A percentile compares a stretch with the other conserved stretches of the same genome.
phyloP scores from a whole-genome alignment of 352 stramenopile genomes.

The Pythium biforme region DNA sequence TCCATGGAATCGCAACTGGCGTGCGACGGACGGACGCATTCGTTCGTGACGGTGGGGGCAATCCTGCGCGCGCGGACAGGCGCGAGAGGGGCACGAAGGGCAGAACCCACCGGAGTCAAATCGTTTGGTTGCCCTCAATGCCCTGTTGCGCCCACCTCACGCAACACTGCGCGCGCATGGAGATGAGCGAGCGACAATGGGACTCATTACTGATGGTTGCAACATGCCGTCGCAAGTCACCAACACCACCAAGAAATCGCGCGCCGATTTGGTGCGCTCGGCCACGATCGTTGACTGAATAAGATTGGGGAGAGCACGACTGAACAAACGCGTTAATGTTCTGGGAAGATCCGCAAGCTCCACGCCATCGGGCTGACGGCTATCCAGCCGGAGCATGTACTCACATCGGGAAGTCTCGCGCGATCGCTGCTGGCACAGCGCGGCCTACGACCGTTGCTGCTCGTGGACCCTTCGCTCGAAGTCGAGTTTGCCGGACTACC shows the following conservation, averaged over 20 bases:
- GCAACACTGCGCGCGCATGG: not conserved
- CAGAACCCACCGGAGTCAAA: too few relatives aligned
- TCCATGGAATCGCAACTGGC: constrained; percentile 1
- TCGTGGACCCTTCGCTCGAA: constrained; percentile 45
- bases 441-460: constrained; percentile 41
- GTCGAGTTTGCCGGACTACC: constrained; percentile 45
- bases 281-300: not conserved
- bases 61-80: not conserved
- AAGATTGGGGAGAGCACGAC: not conserved
- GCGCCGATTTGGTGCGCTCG: constrained; percentile 36
- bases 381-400: constrained; percentile 39
- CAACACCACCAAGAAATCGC: constrained; percentile 71
- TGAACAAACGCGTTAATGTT: not conserved
- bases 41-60: too few relatives aligned
- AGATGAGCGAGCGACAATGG: not conserved
- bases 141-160: too few relatives aligned
- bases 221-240: constrained; percentile 34
- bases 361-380: constrained; percentile 43
- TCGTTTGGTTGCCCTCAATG: too few relatives aligned
- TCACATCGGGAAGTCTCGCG: constrained; percentile 47
- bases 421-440: constrained; percentile 37
- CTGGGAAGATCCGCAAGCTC: constrained; percentile 37
- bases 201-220: not conserved
- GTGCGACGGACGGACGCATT: not conserved
- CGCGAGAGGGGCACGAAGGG: not conserved